Evolutionary conservation across 2,329 filamentous ascomycete species (phyloP), one percentile per base, ranked within the genome.

Genomic region (Aspergillus sp.): DNA sequence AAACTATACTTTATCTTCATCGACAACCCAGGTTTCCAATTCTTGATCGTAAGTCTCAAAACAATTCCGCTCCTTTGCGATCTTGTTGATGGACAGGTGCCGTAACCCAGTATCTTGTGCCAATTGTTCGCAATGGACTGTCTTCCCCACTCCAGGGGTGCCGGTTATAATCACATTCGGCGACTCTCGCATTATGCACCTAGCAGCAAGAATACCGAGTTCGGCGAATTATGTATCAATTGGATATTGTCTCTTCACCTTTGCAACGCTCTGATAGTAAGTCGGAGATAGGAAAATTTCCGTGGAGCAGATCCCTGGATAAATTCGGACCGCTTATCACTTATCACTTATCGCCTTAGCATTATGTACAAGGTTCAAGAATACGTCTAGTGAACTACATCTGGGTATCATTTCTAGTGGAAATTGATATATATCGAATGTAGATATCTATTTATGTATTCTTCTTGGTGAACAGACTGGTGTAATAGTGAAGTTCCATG

Each of bases 121-220:
- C 43, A 98, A 74, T 60, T 82, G 78, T 68, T 95, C 88, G 64
- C 87, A 88, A 67, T 95, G 90, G 6, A 88, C 94, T 15, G 90
- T 95, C 74, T 98, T 98, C 63, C 93, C 93, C 23, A 94, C 89
- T 47, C 93, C 93, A 0, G 93, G 93, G 17, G 93, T 98, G 55
- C 93, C 93, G 37, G 93, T 97, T 56, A 98, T 79, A 58, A 98
- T 86, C 61, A 98, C 89, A 69, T 97, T 98, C 25, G 93, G 93
- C 41, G 60, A 61, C 6, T 60, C 60, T 50, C 69, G 63, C 68
- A 70, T 72, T 7, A 37, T 62, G 51, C 41, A 7, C 33, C 44
- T 45, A 46, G 49, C 43, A 44, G 43, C 43, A 23, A 13, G 19
- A n/a, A 19, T 25, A 19, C 6, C 12, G 39, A 41, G 17, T 22